Base-by-base conservation (phyloP, 1,139 yeast species). In the Blastobotrys malaysiensis region DNA sequence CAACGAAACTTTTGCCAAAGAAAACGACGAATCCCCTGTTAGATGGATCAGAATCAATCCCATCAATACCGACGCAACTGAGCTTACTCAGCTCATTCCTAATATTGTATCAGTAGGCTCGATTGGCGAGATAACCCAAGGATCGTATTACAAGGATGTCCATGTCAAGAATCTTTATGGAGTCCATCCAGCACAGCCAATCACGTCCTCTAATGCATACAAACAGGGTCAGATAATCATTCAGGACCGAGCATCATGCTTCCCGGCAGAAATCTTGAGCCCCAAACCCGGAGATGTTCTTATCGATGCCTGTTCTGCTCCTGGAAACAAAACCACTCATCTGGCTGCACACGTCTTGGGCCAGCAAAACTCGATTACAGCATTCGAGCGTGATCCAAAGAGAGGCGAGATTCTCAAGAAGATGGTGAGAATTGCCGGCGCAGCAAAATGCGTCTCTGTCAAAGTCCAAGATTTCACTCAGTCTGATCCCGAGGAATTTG, bases 271-370 rank as follows among this genome's bases (percentile, higher is more conserved):
- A 56, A 90, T 95, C 22, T 72, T 93, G 52, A 76, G 80, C 58
- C 86, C 90, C 0, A 58, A 66, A 0, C 75, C 79, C 13, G 78
- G 78, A 3, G 81, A 77, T 55, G 51, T 52, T 14, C 63, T 90
- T 6, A 87, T 93, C 46, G 99, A 93, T 71, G 88, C 97, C 0
- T 91, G 98, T 72, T 90, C 99, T 1, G 99, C 99, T 0, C 99
- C 99, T 1, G 99, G 99, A 5, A 93, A 93, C 70, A 95, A 93
- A 69, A 93, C 99, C 0, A 88, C 98, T 0, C 98, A 91, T 71
- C 74, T 86, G 26, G 97, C 98, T 0, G 80, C 95, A 1, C 73
- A 81, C 66, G 68, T 76, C 59, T 44, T 43, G 9, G 67, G 67
- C 44, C 65, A 63, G 43, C 75, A 70, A 5, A 59, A 60, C 27